Conservation (phyloP, 2,329 filamentous ascomycete species). For the Aureobasidium sp. region DNA sequence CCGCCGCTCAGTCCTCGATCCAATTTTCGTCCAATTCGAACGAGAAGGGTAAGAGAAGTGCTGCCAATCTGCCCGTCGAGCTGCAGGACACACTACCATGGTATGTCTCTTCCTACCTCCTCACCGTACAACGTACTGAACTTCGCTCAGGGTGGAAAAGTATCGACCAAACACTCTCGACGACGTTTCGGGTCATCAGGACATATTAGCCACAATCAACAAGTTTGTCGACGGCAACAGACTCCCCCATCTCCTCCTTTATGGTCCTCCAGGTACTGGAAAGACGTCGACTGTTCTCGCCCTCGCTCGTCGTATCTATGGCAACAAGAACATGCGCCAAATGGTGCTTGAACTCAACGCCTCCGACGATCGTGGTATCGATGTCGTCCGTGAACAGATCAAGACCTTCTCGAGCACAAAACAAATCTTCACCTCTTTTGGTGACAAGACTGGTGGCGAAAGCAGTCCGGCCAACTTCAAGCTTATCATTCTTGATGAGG, state of each 20-base stretch:
- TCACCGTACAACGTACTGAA: constrained; percentile 17
- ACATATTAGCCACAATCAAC: constrained; percentile 96
- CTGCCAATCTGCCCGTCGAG: constrained; percentile 87
- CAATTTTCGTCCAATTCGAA: constrained; percentile 65
- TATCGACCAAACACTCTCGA: constrained; percentile 82
- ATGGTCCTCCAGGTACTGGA: constrained; percentile 91
- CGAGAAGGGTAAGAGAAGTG: constrained; percentile 81
- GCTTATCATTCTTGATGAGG: constrained; percentile 94
- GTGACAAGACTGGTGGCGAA: constrained; percentile 31
- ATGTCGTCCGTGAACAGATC: constrained; percentile 97
- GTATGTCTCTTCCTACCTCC: constrained; percentile 39
- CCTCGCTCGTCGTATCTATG: constrained; percentile 88
- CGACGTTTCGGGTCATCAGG: constrained; percentile 93
- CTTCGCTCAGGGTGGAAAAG: constrained; percentile 72
- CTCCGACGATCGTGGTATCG: constrained; percentile 93
- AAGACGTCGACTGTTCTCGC: constrained; percentile 97
- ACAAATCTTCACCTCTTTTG: constrained; percentile 77
- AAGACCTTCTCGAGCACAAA: constrained; percentile 98
- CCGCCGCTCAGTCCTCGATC: constrained; percentile 43
- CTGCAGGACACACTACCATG: constrained; percentile 91
- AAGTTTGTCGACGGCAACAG: constrained; percentile 93
- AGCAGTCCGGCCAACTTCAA: constrained; percentile 58
- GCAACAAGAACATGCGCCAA: constrained; percentile 83
- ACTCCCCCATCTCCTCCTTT: constrained; percentile 90
- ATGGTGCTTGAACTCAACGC: constrained; percentile 98